Conservation (phyloP, 2,329 filamentous ascomycete species). For the Xylaria sp. region DNA sequence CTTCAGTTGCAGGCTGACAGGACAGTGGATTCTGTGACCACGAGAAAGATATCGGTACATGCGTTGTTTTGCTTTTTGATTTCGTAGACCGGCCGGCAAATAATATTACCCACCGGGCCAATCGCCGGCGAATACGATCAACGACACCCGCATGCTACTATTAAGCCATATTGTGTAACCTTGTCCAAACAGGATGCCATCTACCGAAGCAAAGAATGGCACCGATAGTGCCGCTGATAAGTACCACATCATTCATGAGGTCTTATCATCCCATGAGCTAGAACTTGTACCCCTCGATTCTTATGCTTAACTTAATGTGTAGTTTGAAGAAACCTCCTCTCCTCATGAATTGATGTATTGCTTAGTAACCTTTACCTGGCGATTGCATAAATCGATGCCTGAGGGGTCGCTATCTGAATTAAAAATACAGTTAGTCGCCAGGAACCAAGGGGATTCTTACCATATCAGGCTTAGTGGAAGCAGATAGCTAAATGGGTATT, state of each 20-base stretch:
- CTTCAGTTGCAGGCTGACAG: slow-evolving; percentile 27
- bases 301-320: not conserved
- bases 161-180: slow-evolving; percentile 9
- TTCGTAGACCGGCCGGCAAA: slow-evolving; percentile 37
- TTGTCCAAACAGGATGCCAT: slow-evolving; percentile 1
- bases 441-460: slow-evolving; percentile 16
- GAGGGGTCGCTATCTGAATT: slow-evolving; percentile 1
- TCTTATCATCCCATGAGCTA: slow-evolving; percentile 3
- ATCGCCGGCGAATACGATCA: slow-evolving; percentile 14
- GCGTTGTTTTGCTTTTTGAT: not conserved
- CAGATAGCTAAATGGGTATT: slow-evolving; percentile 16
- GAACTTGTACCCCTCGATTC: not conserved
- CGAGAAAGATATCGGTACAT: slow-evolving; percentile 15
- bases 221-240: slow-evolving; percentile 12
- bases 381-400: not conserved
- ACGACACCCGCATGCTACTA: slow-evolving; percentile 13
- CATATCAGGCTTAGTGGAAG: slow-evolving; percentile 6
- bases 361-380: not conserved
- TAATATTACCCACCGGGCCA: slow-evolving; percentile 16
- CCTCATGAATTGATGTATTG: not conserved
- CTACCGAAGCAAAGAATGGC: not conserved
- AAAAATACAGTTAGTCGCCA: slow-evolving; percentile 24
- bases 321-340: not conserved
- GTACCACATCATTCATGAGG: not conserved
- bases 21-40: slow-evolving; percentile 6